phyloP scores from a whole-genome alignment of 2,329 filamentous ascomycete genomes.

The Lasiodiplodia sp. region DNA sequence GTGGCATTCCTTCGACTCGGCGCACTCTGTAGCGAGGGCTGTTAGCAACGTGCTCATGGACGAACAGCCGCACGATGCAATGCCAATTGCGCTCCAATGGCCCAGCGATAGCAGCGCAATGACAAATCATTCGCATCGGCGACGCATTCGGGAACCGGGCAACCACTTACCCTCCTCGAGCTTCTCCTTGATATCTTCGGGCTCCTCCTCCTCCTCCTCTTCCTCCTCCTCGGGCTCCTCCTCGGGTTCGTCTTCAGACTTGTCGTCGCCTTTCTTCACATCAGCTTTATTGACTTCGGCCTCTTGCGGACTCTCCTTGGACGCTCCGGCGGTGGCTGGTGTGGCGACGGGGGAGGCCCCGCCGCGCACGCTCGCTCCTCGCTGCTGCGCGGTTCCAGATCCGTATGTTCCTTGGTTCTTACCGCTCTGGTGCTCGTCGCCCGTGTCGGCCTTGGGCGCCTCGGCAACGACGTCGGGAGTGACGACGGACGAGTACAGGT shows the following conservation, averaged over 20 bases:
- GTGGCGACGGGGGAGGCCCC: slow-evolving; percentile 48
- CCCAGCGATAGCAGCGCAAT: background rate
- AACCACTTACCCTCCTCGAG: slow-evolving; percentile 85
- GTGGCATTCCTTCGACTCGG: slow-evolving; percentile 82
- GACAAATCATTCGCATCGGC: background rate
- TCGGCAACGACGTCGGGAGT: slow-evolving; percentile 54
- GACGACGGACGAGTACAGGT: slow-evolving; percentile 70
- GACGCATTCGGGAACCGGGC: background rate
- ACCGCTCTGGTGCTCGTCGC: slow-evolving; percentile 43
- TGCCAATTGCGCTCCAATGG: slow-evolving; percentile 15
- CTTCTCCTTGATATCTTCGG: slow-evolving; percentile 84
- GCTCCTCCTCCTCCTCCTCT: slow-evolving; percentile 82
- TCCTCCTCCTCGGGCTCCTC: slow-evolving; percentile 75
- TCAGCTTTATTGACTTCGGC: slow-evolving; percentile 35
- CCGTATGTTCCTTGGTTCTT: slow-evolving; percentile 44
- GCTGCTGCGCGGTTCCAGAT: slow-evolving; percentile 39
- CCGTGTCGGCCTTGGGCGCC: slow-evolving; percentile 48
- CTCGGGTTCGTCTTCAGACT: slow-evolving; percentile 61
- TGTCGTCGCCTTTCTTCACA: slow-evolving; percentile 46
- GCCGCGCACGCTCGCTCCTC: slow-evolving; percentile 44
- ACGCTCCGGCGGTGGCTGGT: slow-evolving; percentile 48
- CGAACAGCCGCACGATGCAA: background rate
- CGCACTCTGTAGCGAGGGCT: slow-evolving; percentile 74
- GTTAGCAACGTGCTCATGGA: background rate
- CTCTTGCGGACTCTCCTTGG: slow-evolving; percentile 51